Conservation (phyloP, 129 eudicot genomes). For the Saussurea involucrata region DNA sequence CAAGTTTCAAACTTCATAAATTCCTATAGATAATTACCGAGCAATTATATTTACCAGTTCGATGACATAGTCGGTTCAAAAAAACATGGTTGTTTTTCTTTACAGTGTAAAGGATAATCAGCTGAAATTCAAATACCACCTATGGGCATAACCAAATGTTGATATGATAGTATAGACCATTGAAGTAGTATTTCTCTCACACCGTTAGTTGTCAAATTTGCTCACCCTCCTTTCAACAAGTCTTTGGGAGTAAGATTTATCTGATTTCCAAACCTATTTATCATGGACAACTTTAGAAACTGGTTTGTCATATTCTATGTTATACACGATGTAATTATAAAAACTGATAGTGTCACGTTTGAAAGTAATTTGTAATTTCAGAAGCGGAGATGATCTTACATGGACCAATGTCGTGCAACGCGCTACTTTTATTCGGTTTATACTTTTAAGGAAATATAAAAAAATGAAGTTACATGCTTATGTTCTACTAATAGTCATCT, state of each 20-base stretch:
- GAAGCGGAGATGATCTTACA: not conserved
- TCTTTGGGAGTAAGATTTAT: not conserved
- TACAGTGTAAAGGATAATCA: not conserved
- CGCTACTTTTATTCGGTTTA: no score
- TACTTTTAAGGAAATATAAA: not conserved
- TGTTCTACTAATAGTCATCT: not conserved
- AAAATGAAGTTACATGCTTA: not conserved
- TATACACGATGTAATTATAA: not conserved
- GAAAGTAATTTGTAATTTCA: not conserved
- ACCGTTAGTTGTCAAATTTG: not conserved
- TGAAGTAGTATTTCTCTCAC: not conserved
- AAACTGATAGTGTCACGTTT: not conserved
- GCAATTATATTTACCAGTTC: not conserved
- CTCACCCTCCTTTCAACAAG: not conserved
- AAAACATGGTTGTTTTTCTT: not conserved
- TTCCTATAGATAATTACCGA: not conserved
- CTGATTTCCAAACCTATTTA: not conserved
- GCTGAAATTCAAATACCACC: not conserved
- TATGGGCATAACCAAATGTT: not conserved
- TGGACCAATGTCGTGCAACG: not conserved
- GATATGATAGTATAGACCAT: not conserved
- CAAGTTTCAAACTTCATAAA: not conserved
- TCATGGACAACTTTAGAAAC: not conserved
- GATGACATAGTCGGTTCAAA: not conserved
- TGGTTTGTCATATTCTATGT: not conserved